Conservation (phyloP, 2,329 filamentous ascomycete genomes). For the Xylariales sp. region DNA sequence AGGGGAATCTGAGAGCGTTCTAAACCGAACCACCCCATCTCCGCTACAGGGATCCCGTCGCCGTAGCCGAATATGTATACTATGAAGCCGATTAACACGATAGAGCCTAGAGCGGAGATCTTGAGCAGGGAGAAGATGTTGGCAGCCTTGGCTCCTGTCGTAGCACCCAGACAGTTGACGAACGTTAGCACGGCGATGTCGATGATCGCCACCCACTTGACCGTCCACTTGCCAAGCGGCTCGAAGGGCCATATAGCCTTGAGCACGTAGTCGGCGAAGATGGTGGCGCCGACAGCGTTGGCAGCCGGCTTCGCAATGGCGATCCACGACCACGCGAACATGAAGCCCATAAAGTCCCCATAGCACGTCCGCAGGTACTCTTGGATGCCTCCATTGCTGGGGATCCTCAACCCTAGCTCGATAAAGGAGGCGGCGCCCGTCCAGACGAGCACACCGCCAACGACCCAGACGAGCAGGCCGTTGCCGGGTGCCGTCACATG, state of each 20-base stretch:
- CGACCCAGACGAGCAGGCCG: conserved; percentile 35
- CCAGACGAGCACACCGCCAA: conserved; percentile 40
- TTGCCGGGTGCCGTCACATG: conserved; percentile 36
- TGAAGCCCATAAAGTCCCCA: conserved; percentile 35
- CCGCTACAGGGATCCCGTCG: conserved; percentile 28
- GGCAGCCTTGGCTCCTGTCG: conserved; percentile 30
- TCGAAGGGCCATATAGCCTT: conserved; percentile 23
- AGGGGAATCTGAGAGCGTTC: conserved; percentile 10
- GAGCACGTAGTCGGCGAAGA: conserved; percentile 36
- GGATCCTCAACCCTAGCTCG: conserved; percentile 39
- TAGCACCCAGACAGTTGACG: conserved; percentile 39
- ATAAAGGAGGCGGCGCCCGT: conserved; percentile 42
- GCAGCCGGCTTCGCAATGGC: conserved; percentile 37
- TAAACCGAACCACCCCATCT: conserved; percentile 24
- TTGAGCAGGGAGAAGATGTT: conserved; percentile 35
- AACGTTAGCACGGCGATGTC: conserved; percentile 32
- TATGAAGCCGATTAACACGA: conserved; percentile 17
- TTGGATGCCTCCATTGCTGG: conserved; percentile 40
- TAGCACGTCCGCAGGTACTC: conserved; percentile 37
- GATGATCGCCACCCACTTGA: conserved; percentile 31
- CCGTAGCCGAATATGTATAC: conserved; percentile 26
- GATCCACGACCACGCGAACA: conserved; percentile 40
- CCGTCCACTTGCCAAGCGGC: conserved; percentile 15
- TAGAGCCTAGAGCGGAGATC: conserved; percentile 16
- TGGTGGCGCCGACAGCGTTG: conserved; percentile 38